phyloP scores from a whole-genome alignment of 2,329 filamentous ascomycete species.

The Cryphonectria japonica region DNA sequence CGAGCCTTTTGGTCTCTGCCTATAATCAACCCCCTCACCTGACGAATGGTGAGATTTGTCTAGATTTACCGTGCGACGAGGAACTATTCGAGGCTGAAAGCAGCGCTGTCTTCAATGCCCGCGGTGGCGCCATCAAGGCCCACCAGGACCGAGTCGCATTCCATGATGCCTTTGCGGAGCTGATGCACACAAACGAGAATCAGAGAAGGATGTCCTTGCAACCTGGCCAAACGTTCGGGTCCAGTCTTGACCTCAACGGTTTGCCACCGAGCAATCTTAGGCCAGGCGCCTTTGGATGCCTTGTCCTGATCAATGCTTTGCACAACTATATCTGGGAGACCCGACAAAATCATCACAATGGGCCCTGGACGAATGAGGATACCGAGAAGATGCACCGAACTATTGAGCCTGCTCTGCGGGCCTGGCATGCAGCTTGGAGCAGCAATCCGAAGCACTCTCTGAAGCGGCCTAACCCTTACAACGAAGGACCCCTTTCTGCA shows the following conservation, averaged over 20 bases:
- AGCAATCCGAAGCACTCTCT: conserved; percentile 83
- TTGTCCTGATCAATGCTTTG: conserved; percentile 89
- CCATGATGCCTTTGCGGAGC: conserved; percentile 76
- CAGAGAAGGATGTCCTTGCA: conserved; percentile 53
- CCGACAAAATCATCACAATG: conserved; percentile 83
- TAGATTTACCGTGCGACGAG: conserved; percentile 92
- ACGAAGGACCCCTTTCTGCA: conserved; percentile 79
- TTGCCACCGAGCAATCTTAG: conserved; percentile 65
- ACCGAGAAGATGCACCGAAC: conserved; percentile 95
- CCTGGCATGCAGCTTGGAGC: conserved; percentile 93
- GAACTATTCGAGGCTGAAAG: conserved; percentile 85
- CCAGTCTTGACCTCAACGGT: conserved; percentile 51
- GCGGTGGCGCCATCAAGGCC: conserved; percentile 72
- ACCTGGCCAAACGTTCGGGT: conserved; percentile 49
- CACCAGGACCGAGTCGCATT: conserved; percentile 77
- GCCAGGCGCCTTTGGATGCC: conserved; percentile 89
- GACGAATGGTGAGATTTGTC: conserved; percentile 89
- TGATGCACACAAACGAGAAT: conserved; percentile 76
- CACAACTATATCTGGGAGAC: conserved; percentile 99
- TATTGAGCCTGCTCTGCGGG: conserved; percentile 89
- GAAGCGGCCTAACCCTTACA: conserved; percentile 83
- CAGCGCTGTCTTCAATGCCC: conserved; percentile 77
- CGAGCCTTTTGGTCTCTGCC: conserved; percentile 85
- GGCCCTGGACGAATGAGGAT: conserved; percentile 88
- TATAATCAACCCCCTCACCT: conserved; percentile 92